Base-by-base conservation (phyloP, 2,329 filamentous ascomycete genomes). In the Colletotrichum destructivum region DNA sequence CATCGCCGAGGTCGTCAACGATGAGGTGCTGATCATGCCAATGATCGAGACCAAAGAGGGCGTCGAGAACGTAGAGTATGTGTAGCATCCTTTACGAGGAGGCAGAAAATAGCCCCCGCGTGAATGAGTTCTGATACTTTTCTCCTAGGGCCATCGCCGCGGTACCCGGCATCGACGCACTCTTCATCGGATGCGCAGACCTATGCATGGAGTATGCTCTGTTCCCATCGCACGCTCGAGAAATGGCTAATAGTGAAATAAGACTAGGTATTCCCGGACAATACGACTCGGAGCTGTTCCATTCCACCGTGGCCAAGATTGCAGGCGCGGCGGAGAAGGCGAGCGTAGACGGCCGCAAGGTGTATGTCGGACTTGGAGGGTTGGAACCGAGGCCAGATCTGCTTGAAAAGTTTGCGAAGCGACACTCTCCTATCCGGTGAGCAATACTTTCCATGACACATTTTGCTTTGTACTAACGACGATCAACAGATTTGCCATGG, bases 1-100 rank as follows among this genome's bases (percentile, higher is more conserved):
- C 62, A 60, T 69, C 18, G 66, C 62, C 23, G 54, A 66, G 40
- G 54, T 66, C 1, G 66, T 69, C n/a, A 66, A 61, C 47, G 47
- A 70, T 47, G 62, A 66, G 38, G 47, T 70, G 2, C 46, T 70
- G 7, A 66, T 70, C 26, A 70, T 70, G 62, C 55, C 62, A n/a
- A 66, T 66, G 67, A 70, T 66, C 1, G 67, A 70, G 26, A 70
- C 62, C 11, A 66, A 55, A 11, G 67, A 70, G 15, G 62, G 67
- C 0, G 62, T 66, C 0, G 67, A 70, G 8, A 56, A 66, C 21
- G 67, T 70, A 13, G 62, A 65, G 61, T 69, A 18, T 8, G 66
- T 46, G 23, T 26, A 26, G 2, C 23, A 26, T 26, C 23, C 23
- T 26, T 26, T 26, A 3, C 9, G n/a, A 55, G 6, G 11, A 11